These are phyloP conservation scores for Teunomyces aglyptinius DNA, from an alignment of 805 yeast species.

Conservation along the genomic window DNA sequence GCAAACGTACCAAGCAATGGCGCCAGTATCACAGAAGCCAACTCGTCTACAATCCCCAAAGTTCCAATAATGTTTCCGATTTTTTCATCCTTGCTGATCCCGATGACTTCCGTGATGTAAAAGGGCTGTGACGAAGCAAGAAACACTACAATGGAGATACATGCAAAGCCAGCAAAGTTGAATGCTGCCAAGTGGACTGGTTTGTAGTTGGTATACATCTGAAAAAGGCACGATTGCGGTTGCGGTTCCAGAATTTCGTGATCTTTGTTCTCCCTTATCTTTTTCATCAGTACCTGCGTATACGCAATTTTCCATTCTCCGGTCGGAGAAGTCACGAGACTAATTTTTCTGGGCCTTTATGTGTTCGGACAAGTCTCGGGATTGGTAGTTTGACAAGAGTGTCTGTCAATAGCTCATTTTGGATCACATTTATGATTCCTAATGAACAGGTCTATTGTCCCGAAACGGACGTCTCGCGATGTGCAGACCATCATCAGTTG, in stretches of 20 bases:
- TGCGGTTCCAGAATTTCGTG: too few species aligned
- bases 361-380: too few species aligned
- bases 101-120: conserved; percentile 32
- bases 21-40: conserved; percentile 49
- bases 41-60: conserved; percentile 55
- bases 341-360: neutral
- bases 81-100: conserved; percentile 19
- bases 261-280: neutral
- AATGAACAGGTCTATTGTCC: too few species aligned
- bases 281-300: conserved; percentile 1
- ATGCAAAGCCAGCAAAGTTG: conserved; percentile 36
- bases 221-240: neutral
- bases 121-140: conserved; percentile 42
- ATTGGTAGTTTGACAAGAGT: too few species aligned
- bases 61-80: conserved; percentile 35
- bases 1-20: conserved; percentile 64
- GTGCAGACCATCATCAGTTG: neutral
- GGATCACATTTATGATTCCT: too few species aligned
- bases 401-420: too few species aligned
- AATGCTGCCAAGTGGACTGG: conserved; percentile 30
- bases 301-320: neutral
- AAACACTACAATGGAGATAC: conserved; percentile 39
- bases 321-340: conserved; percentile 1
- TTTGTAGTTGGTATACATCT: conserved; percentile 8
- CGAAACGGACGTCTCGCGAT: too few species aligned